A percentile compares a stretch with the other conserved stretches of the same genome.
phyloP scores from a whole-genome alignment of 805 yeast genomes.

The Candida suzukii region DNA sequence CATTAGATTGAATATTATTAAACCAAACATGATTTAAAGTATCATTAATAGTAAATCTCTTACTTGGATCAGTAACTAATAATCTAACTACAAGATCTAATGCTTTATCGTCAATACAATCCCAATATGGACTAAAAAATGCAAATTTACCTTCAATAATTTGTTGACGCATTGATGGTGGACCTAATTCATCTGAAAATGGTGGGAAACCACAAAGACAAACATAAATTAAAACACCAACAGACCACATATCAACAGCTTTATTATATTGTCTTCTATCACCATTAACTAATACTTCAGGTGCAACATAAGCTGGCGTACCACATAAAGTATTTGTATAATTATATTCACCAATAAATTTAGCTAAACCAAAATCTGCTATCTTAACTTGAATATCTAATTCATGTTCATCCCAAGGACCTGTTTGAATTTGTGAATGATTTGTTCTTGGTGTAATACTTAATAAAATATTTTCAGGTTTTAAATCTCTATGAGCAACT shows the following conservation, averaged over 20 bases:
- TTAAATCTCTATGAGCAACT: conserved; percentile 88
- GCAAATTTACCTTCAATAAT: conserved; percentile 61
- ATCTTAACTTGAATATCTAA: conserved; percentile 59
- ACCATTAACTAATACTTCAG: conserved; percentile 57
- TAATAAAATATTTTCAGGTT: conserved; percentile 80
- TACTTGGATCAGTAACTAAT: conserved; percentile 44
- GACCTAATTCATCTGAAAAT: conserved; percentile 74
- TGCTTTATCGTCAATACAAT: conserved; percentile 55
- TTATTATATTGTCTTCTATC: conserved; percentile 52
- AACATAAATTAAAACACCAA: conserved; percentile 71
- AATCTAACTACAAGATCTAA: conserved; percentile 59
- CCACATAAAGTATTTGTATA: conserved; percentile 79
- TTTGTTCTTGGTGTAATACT: conserved; percentile 35
- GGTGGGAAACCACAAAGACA: conserved; percentile 85
- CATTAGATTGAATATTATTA: not conserved
- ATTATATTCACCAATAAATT: conserved; percentile 61
- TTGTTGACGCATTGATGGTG: conserved; percentile 73
- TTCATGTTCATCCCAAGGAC: conserved; percentile 58
- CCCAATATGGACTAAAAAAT: conserved; percentile 78
- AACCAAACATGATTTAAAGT: conserved; percentile 42
- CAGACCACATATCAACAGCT: conserved; percentile 76
- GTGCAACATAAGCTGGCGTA: conserved; percentile 84
- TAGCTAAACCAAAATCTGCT: conserved; percentile 76
- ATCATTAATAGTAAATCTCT: conserved; percentile 33
- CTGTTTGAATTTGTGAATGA: conserved; percentile 16